Base-by-base conservation (phyloP, 257 asterid species). In the Schizonepeta tenuifolia region DNA sequence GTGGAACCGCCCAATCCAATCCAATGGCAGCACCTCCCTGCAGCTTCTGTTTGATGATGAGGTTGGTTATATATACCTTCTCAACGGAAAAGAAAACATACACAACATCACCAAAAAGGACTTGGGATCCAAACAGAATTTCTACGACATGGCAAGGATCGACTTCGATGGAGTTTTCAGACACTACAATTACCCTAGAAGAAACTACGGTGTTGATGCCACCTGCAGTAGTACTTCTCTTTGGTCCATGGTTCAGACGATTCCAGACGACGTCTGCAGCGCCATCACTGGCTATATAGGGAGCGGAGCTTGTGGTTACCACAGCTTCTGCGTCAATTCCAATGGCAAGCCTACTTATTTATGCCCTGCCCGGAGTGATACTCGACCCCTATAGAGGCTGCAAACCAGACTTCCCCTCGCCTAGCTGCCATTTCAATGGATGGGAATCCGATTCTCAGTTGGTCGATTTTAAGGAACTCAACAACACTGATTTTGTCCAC, bases 281-380 rank as follows among this genome's bases (percentile, higher is more conserved):
- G 64, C 76, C 10, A 38, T 56, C 1, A 9, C 15, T 4, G 73
- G 51, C 14, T 21, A 2, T 20, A 43, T 49, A 24, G 88, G 87
- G 2, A 75, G 82, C 18, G 88, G 90, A 1, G 84, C 84, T n/a
- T 86, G 91, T 76, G 91, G 88, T 8, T 86, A 51, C 38, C 84
- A 82, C 69, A 82, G 84, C 77, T 72, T 61, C 41, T 84, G 75
- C 66, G 81, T 59, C 74, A 77, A 44, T 62, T 55, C n/a, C 46
- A 21, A 31, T 33, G 13, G 83, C 38, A 74, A 67, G 75, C 86
- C 86, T 0, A 22, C 13, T 18, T 84, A 89, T 38, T 24, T 50
- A 2, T 86, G 87, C 35, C 91, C 4, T 86, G 87, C 35, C 91
- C 86, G 0, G 57, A 55, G 21, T 79, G 78, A 7, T 86, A 65